Conservation (phyloP, 2,329 filamentous ascomycete species). For the Aspergillus bombycis region DNA sequence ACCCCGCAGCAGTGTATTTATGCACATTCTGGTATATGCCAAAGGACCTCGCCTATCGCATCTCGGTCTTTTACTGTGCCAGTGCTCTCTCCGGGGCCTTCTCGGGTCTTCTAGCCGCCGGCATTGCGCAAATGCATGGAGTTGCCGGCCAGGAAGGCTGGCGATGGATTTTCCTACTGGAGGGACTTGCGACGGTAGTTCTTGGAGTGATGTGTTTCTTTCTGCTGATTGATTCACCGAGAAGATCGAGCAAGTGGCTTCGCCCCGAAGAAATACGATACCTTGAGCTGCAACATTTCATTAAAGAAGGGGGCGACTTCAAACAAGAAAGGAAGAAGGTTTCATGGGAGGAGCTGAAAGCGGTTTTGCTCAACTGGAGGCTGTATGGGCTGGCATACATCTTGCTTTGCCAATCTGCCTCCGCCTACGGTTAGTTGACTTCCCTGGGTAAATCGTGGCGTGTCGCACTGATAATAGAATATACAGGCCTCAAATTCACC, state of each 20-base stretch:
- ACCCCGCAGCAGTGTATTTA: slow-evolving; percentile 29
- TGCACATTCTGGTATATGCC: slow-evolving; percentile 39
- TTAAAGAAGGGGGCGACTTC: slow-evolving; percentile 13
- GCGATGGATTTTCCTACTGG: slow-evolving; percentile 52
- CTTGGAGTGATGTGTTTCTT: slow-evolving; percentile 14
- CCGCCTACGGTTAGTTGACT: slow-evolving; percentile 24
- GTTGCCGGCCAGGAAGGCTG: slow-evolving; percentile 15
- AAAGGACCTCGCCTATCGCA: slow-evolving; percentile 38
- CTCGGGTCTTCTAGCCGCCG: slow-evolving; percentile 44
- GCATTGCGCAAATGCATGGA: slow-evolving; percentile 28
- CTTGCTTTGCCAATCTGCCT: slow-evolving; percentile 26
- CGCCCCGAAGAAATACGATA: slow-evolving; percentile 37
- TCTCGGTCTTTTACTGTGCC: slow-evolving; percentile 27
- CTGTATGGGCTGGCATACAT: slow-evolving; percentile 34
- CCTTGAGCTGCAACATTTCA: slow-evolving; percentile 16
- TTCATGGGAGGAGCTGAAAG: slow-evolving; percentile 12
- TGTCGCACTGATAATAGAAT: slow-evolving; percentile 22
- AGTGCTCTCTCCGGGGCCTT: slow-evolving; percentile 34
- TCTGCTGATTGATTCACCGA: slow-evolving; percentile 45
- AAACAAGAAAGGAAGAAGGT: not conserved
- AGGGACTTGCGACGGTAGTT: slow-evolving; percentile 38
- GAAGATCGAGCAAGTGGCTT: slow-evolving; percentile 40
- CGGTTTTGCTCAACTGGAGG: slow-evolving; percentile 13
- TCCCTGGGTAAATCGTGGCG: not conserved
- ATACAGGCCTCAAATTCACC: slow-evolving; percentile 38